Evolutionary conservation across 495 filamentous ascomycete genomes (phyloP).

Genomic region (Tetracladium marchalianum): DNA sequence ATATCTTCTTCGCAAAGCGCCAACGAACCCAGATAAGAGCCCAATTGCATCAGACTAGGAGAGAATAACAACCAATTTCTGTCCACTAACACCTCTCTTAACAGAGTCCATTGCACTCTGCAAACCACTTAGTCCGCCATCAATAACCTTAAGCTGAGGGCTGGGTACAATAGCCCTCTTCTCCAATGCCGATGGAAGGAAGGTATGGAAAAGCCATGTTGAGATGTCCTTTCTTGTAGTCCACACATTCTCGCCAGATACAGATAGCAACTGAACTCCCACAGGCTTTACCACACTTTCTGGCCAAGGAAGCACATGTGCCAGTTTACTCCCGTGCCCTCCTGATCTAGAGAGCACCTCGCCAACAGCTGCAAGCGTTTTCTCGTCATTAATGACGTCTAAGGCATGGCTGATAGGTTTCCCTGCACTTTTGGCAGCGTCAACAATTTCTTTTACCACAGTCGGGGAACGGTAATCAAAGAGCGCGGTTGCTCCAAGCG

Average conservation of each 20-base stretch:
- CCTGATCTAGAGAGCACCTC: conserved; percentile 18
- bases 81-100: conserved; percentile 36
- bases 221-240: conserved; percentile 27
- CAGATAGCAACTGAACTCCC: conserved; percentile 32
- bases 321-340: conserved; percentile 28
- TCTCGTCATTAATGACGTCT: conserved; percentile 27
- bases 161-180: conserved; percentile 33
- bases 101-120: conserved; percentile 34
- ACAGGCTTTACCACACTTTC: conserved; percentile 21
- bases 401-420: conserved; percentile 31
- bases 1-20: no score
- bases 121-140: conserved; percentile 31
- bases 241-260: conserved; percentile 14
- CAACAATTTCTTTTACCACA: conserved; percentile 8
- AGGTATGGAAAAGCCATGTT: conserved; percentile 31
- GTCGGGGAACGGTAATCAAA: conserved; percentile 13
- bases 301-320: conserved; percentile 25
- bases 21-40: no score
- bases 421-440: conserved; percentile 26
- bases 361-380: conserved; percentile 8
- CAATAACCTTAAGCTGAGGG: conserved; percentile 33
- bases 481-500: conserved; percentile 39
- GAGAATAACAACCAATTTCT: conserved; percentile 28
- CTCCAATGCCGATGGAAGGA: conserved; percentile 30
- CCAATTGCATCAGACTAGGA: no score